Conservation (phyloP, 2,329 filamentous ascomycete species). For the Apiospora arundinis region DNA sequence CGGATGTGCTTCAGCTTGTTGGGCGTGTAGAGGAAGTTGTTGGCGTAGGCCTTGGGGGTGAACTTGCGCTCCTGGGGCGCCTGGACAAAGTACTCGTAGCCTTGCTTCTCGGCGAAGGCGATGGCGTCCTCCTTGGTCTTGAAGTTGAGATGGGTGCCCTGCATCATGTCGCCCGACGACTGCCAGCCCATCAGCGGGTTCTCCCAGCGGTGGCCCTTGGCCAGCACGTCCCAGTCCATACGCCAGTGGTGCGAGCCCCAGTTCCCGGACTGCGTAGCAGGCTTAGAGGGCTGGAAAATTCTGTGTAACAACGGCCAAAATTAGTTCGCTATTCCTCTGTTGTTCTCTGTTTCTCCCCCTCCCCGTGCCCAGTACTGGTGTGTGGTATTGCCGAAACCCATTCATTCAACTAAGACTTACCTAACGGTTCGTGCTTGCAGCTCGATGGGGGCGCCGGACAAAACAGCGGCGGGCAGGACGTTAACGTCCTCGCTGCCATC, state of each 20-base stretch:
- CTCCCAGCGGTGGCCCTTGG: conserved; percentile 96
- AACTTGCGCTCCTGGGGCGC: conserved; percentile 91
- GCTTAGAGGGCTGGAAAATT: conserved; percentile 90
- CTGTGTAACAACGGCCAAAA: conserved; percentile 51
- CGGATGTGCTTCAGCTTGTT: conserved; percentile 88
- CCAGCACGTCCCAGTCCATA: conserved; percentile 97
- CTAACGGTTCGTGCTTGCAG: conserved; percentile 92
- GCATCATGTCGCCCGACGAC: conserved; percentile 92
- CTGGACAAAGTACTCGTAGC: conserved; percentile 98
- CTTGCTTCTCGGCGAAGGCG: conserved; percentile 95
- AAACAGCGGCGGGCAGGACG: conserved; percentile 78
- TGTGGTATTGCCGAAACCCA: not conserved
- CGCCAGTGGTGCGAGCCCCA: conserved; percentile 89
- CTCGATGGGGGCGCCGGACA: conserved; percentile 92
- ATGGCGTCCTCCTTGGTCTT: conserved; percentile 94
- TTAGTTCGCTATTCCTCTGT: not conserved
- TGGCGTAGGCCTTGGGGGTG: conserved; percentile 91
- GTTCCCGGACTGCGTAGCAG: conserved; percentile 93
- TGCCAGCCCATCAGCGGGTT: conserved; percentile 99
- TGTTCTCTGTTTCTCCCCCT: not conserved
- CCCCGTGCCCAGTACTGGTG: conserved; percentile 19
- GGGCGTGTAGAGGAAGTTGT: conserved; percentile 88
- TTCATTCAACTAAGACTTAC: conserved; percentile 57
- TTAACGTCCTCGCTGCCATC: conserved; percentile 85
- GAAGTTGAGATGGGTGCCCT: conserved; percentile 91